phyloP scores from a whole-genome alignment of 106 monocot genomes.

The Allium sativum region DNA sequence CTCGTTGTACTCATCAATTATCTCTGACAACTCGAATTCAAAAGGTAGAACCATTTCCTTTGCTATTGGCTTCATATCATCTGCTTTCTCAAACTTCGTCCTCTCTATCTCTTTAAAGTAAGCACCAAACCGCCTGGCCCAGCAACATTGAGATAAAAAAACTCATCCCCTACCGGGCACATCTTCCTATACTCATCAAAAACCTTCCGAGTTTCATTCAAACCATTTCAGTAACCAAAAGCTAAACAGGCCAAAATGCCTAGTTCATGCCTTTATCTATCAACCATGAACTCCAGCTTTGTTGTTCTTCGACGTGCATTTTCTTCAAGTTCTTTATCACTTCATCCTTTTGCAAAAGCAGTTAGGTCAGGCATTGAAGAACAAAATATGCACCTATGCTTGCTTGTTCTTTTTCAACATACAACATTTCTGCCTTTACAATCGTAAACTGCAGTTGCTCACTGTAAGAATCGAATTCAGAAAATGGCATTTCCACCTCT shows the following conservation, averaged over 20 bases:
- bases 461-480: slow-evolving; percentile 23
- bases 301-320: slow-evolving; percentile 46
- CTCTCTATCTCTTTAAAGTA: slow-evolving; percentile 57
- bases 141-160: slow-evolving; percentile 59
- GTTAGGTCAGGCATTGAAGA: slow-evolving; percentile 30
- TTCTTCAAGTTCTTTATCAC: slow-evolving; percentile 44
- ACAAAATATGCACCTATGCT: slow-evolving; percentile 41
- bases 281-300: slow-evolving; percentile 36
- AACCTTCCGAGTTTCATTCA: slow-evolving; percentile 36
- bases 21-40: slow-evolving; percentile 33
- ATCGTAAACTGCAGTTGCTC: slow-evolving; percentile 24
- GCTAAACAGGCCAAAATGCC: slow-evolving; percentile 43
- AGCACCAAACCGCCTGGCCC: slow-evolving; percentile 56
- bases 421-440: slow-evolving; percentile 29
- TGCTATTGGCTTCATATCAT: slow-evolving; percentile 19
- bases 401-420: slow-evolving; percentile 55
- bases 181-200: slow-evolving; percentile 70
- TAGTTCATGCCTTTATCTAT: slow-evolving; percentile 66
- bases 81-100: slow-evolving; percentile 30
- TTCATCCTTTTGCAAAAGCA: slow-evolving; percentile 64
- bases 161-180: slow-evolving; percentile 42
- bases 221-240: slow-evolving; percentile 59
- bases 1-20: slow-evolving; percentile 24
- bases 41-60: slow-evolving; percentile 29
- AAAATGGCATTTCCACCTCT: slow-evolving; percentile 2